Percentiles rank a stretch among this genome's conserved stretches.
Conservation (phyloP, 2,329 filamentous ascomycete species). For the Fusarium sp. region DNA sequence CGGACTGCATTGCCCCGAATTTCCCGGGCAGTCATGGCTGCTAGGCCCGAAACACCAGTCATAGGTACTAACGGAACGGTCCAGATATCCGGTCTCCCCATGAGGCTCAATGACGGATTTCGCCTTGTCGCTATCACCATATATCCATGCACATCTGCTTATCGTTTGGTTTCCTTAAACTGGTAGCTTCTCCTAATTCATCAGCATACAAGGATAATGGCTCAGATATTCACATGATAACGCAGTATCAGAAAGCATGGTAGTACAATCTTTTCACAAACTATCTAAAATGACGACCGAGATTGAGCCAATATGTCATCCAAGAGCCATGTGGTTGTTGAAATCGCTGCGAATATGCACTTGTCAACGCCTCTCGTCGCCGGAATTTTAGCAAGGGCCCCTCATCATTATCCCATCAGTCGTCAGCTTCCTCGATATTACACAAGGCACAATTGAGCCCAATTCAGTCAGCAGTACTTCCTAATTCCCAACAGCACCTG, state of each 20-base stretch:
- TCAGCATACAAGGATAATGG: not conserved
- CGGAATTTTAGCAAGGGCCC: not conserved
- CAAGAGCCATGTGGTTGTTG: not conserved
- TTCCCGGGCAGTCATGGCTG: slow-evolving; percentile 24
- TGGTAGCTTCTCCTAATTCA: not conserved
- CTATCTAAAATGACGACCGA: slow-evolving; percentile 5
- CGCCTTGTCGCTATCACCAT: not conserved
- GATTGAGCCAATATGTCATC: not conserved
- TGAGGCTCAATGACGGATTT: not conserved
- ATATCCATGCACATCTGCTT: not conserved
- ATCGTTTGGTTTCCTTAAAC: not conserved
- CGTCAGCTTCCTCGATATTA: slow-evolving; percentile 5
- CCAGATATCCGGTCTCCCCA: slow-evolving; percentile 1
- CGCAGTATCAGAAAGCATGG: not conserved
- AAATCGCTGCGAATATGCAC: not conserved
- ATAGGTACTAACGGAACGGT: not conserved
- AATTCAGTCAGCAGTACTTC: not conserved
- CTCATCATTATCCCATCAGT: slow-evolving; percentile 19
- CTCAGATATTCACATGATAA: not conserved
- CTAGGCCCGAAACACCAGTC: slow-evolving; percentile 38
- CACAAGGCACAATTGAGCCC: not conserved
- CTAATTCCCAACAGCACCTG: slow-evolving; percentile 8
- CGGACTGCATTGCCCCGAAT: slow-evolving; percentile 29
- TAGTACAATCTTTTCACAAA: slow-evolving; percentile 4
- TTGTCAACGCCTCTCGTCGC: not conserved